Percentiles rank a stretch among this genome's conserved stretches.
Evolutionary conservation across 2,329 filamentous ascomycete species (phyloP).

Genomic region (Aureobasidium zeae): DNA sequence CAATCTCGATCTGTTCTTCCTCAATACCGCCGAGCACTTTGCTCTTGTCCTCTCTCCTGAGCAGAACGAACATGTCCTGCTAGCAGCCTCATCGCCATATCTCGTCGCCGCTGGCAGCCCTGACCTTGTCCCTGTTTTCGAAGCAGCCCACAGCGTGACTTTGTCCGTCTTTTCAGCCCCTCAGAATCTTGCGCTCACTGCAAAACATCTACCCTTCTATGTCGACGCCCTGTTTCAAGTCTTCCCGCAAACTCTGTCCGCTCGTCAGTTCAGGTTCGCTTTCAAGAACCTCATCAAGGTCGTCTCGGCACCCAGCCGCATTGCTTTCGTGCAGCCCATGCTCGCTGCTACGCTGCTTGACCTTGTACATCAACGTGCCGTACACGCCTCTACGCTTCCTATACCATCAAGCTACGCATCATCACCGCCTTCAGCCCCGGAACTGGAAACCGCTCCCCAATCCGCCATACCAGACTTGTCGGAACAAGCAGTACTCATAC

Average conservation of each 20-base stretch:
- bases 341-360: constrained; percentile 76
- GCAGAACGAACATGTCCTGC: constrained; percentile 61
- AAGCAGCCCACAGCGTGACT: constrained; percentile 75
- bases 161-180: constrained; percentile 73
- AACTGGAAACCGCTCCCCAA: constrained; percentile 18
- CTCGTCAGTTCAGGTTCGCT: constrained; percentile 78
- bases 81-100: constrained; percentile 66
- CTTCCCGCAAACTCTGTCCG: constrained; percentile 68
- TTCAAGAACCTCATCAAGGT: constrained; percentile 79
- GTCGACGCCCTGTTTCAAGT: constrained; percentile 70
- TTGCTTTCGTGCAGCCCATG: constrained; percentile 63
- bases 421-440: not conserved
- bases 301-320: constrained; percentile 66
- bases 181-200: constrained; percentile 61
- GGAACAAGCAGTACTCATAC: constrained; percentile 66
- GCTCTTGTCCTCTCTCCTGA: constrained; percentile 58
- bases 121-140: constrained; percentile 63
- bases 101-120: constrained; percentile 52
- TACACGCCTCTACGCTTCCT: constrained; percentile 42
- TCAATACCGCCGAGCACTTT: constrained; percentile 79
- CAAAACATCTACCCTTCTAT: constrained; percentile 69
- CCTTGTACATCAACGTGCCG: constrained; percentile 59
- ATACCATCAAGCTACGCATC: constrained; percentile 25
- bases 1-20: constrained; percentile 75
- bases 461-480: constrained; percentile 42